phyloP scores from a whole-genome alignment of 176 grass and related monocot genomes.

The Lolium perenne region DNA sequence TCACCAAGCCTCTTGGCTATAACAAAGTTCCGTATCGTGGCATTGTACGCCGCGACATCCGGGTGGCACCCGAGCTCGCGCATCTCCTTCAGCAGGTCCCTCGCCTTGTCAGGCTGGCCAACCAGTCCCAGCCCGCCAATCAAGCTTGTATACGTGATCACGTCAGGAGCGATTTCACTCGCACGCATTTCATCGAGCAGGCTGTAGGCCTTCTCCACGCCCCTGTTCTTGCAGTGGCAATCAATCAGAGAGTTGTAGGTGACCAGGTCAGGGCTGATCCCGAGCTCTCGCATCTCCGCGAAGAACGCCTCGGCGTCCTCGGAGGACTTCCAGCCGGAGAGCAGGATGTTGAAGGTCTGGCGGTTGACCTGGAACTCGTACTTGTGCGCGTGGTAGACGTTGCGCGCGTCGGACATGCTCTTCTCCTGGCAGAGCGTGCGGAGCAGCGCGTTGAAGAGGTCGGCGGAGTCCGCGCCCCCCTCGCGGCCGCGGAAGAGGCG shows the following conservation, averaged over 20 bases:
- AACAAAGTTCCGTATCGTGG: constrained; percentile 73
- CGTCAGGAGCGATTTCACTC: constrained; percentile 67
- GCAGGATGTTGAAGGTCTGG: constrained; percentile 85
- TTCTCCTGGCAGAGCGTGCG: constrained; percentile 94
- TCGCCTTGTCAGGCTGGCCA: constrained; percentile 89
- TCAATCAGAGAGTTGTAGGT: constrained; percentile 89
- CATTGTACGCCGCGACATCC: constrained; percentile 74
- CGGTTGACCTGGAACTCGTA: constrained; percentile 77
- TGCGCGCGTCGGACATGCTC: constrained; percentile 83
- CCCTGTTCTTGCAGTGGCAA: constrained; percentile 76
- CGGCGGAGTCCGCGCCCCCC: constrained; percentile 24
- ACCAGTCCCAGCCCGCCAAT: constrained; percentile 83
- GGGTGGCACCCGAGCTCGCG: constrained; percentile 73
- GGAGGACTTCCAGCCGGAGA: constrained; percentile 85
- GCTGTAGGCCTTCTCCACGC: constrained; percentile 66
- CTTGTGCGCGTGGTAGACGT: constrained; percentile 87
- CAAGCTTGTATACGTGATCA: constrained; percentile 81
- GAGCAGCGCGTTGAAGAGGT: constrained; percentile 81
- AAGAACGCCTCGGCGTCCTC: constrained; percentile 88
- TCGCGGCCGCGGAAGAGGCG: constrained; percentile 60
- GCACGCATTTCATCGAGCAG: constrained; percentile 80
- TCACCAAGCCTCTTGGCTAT: constrained; percentile 86
- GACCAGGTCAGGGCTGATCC: constrained; percentile 72
- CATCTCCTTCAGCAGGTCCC: constrained; percentile 80
- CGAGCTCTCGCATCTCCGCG: constrained; percentile 71